A percentile compares a stretch with the other conserved stretches of the same genome.
Evolutionary conservation across 163 green algal species (phyloP).

Genomic region (Smithsoniella earleae): DNA sequence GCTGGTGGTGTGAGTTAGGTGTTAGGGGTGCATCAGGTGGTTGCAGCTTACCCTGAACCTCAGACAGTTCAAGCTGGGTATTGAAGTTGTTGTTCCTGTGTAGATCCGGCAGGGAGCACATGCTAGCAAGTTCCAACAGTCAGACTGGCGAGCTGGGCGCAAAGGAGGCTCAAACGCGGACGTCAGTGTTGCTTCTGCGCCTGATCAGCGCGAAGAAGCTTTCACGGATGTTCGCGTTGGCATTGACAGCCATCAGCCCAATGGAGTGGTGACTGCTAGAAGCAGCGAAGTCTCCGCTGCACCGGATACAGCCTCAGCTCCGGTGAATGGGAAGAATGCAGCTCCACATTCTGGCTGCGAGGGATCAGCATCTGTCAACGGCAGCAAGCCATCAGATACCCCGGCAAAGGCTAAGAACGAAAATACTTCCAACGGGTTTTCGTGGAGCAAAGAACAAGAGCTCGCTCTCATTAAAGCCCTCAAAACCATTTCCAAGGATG

Average conservation of each 20-base stretch:
- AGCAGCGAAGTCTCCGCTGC: background rate
- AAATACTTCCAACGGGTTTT: constrained; percentile 33
- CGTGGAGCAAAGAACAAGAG: constrained; percentile 73
- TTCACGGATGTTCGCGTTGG: constrained; percentile 63
- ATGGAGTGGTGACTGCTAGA: background rate
- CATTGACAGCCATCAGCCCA: background rate
- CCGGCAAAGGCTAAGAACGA: constrained; percentile 30
- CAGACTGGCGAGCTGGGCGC: constrained; percentile 19
- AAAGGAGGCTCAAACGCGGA: background rate
- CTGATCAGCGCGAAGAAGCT: constrained; percentile 43
- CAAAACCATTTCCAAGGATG: constrained; percentile 64
- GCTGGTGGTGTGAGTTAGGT: too few species aligned
- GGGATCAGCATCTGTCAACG: too few species aligned
- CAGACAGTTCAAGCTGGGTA: too few species aligned
- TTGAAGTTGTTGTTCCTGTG: background rate
- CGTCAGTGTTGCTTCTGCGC: background rate
- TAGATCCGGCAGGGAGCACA: constrained; percentile 19
- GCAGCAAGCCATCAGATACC: background rate
- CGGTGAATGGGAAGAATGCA: constrained; percentile 20
- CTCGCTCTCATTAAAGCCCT: constrained; percentile 71
- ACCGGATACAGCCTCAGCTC: background rate
- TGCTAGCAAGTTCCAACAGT: constrained; percentile 25
- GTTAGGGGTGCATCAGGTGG: too few species aligned
- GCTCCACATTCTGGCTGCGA: too few species aligned
- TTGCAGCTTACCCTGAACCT: too few species aligned